phyloP scores from a whole-genome alignment of 768 basidiomycete genomes.

The Guyanaporus albipodus region DNA sequence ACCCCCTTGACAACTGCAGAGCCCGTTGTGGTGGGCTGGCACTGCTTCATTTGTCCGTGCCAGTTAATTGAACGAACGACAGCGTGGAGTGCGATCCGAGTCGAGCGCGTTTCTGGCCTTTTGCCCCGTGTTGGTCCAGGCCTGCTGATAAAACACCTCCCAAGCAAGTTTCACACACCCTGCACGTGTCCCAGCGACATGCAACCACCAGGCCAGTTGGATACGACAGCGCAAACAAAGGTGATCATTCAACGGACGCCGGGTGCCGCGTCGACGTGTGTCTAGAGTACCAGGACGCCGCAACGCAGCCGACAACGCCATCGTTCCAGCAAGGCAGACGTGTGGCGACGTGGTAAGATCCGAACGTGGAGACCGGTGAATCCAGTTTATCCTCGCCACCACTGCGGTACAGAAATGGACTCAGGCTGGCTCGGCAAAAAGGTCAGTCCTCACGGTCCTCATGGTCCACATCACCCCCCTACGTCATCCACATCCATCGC shows the following conservation, averaged over 20 bases:
- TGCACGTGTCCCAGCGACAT: conserved; percentile 9
- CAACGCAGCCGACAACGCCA: neutral
- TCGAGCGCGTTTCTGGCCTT: too few relatives aligned
- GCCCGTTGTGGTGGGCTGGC: neutral
- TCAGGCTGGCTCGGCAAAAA: neutral
- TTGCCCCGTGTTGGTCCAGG: too few relatives aligned
- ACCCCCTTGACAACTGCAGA: neutral
- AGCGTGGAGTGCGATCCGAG: conserved; percentile 3
- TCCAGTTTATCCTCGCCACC: too few relatives aligned
- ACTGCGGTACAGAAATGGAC: neutral
- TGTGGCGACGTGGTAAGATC: conserved; percentile 6
- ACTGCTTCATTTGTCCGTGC: neutral
- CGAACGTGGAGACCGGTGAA: neutral
- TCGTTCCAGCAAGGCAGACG: neutral
- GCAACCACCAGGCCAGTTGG: neutral
- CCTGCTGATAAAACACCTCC: too few relatives aligned
- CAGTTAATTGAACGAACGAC: neutral
- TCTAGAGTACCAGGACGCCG: conserved; percentile 3
- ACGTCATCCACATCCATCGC: conserved; percentile 7
- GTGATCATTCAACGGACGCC: neutral
- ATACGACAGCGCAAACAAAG: neutral
- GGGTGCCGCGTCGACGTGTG: neutral
- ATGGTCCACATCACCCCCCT: conserved; percentile 3
- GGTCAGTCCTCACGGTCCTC: neutral
- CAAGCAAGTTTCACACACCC: neutral